Evolutionary conservation across 257 asterid species (phyloP), one percentile per base, ranked within the genome.

Genomic region (Solanum neorickii): DNA sequence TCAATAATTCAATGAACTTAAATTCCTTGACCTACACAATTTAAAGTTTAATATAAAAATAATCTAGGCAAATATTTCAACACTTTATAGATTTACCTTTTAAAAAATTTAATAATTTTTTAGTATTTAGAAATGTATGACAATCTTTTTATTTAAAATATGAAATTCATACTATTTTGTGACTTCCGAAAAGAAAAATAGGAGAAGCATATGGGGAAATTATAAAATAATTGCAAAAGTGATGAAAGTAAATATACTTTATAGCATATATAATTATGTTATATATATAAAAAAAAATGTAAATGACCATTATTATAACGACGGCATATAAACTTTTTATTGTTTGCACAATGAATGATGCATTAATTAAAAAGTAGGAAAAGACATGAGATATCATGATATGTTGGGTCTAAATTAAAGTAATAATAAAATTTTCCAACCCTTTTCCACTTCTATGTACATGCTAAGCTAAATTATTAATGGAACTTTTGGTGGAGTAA

Each of bases 361-460:
- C 41, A 78, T 47, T 59, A 46, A 78, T 47, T 59, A 27, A 80
- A 87, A 88, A 77, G 87, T 49, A 82, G 37, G 37, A 73, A 23
- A 44, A 82, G 87, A 2, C 52, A 80, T 29, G 29, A 29, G 46
- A 82, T 49, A 80, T 42, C 83, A n/a, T 46, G 41, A 47, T 47
- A 6, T 80, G 68, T 80, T 21, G 16, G 29, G 85, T 18, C 60
- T 76, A 42, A 42, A 76, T 29, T 47, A 27, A 80, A 80, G 18
- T 49, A 49, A 49, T 18, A 18, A 82, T 31, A 31, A 49, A 20
- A 3, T 18, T 16, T 88, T 72, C 90, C 90, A 89, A 87, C 89
- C 66, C 83, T 90, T 89, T 90, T 84, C 91, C 90, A 87, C 91
- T 86, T 78, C 46, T 80, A 18, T 33, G 25, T 60, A 86, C 87